Percentiles rank a stretch among this genome's conserved stretches.
Conservation (phyloP, 116 monocot species). For the Cymodocea nodosa region DNA sequence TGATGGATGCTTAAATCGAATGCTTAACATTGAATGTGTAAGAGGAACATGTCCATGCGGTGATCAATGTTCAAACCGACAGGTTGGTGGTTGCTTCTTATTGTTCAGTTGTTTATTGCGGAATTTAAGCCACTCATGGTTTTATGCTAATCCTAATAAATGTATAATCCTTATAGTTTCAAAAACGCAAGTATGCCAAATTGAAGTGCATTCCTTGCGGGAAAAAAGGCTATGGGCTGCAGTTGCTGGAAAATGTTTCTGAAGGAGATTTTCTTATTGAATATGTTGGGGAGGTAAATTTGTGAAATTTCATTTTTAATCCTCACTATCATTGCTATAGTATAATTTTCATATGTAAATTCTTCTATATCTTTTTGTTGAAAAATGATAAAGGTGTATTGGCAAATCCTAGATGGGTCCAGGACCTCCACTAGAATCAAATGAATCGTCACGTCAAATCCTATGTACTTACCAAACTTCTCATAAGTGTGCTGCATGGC, state of each 20-base stretch:
- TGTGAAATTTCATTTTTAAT: not conserved
- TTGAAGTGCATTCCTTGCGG: conserved; percentile 60
- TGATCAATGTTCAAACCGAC: conserved; percentile 84
- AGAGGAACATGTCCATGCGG: conserved; percentile 92
- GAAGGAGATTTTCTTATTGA: conserved; percentile 89
- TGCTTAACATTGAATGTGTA: conserved; percentile 95
- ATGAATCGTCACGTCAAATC: too few relatives aligned
- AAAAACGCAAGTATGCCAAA: conserved; percentile 84
- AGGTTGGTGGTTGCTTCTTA: conserved; percentile 26
- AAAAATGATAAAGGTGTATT: too few relatives aligned
- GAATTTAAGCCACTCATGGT: not conserved
- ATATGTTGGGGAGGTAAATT: conserved; percentile 95
- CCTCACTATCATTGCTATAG: not conserved
- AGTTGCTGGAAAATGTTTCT: conserved; percentile 49
- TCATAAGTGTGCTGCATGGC: too few relatives aligned
- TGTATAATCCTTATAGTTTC: conserved; percentile 49
- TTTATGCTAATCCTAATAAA: not conserved
- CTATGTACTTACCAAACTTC: too few relatives aligned
- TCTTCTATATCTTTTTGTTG: too few relatives aligned
- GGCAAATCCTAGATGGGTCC: too few relatives aligned
- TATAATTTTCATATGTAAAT: too few relatives aligned
- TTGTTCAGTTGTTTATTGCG: not conserved
- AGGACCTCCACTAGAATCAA: too few relatives aligned
- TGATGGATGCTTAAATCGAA: conserved; percentile 80
- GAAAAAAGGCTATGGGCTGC: conserved; percentile 90